Evolutionary conservation across 495 filamentous ascomycete genomes (phyloP).

Genomic region (Talaromyces wortmannii): DNA sequence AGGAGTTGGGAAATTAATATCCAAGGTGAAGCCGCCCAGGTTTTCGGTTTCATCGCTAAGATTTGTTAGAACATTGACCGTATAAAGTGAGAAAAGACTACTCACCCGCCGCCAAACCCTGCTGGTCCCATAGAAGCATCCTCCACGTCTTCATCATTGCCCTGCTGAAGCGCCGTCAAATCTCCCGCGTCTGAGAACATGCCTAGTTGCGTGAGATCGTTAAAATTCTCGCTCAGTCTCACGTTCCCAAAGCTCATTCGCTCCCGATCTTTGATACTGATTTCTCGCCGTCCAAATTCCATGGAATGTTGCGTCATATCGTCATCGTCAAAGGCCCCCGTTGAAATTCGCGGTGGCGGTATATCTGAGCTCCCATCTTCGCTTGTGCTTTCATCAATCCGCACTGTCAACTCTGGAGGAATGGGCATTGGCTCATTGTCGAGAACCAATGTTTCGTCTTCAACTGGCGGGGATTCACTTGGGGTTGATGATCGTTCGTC

Average conservation of each 20-base stretch:
- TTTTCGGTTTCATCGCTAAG: slow-evolving; percentile 41
- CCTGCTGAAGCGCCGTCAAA: slow-evolving; percentile 27
- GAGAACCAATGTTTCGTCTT: slow-evolving; percentile 44
- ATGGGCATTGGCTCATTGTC: slow-evolving; percentile 60
- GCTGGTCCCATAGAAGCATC: slow-evolving; percentile 26
- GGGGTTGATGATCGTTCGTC: slow-evolving; percentile 11
- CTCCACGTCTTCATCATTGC: slow-evolving; percentile 20
- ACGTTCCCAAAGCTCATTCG: slow-evolving; percentile 50
- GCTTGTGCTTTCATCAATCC: slow-evolving; percentile 48
- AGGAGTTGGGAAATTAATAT: slow-evolving; percentile 37
- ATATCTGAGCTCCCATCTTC: slow-evolving; percentile 50
- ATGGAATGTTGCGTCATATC: slow-evolving; percentile 62
- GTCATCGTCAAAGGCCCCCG: slow-evolving; percentile 59
- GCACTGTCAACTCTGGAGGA: slow-evolving; percentile 61
- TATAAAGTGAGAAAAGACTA: slow-evolving; percentile 2
- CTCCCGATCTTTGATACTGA: slow-evolving; percentile 43
- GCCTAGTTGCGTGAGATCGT: slow-evolving; percentile 38
- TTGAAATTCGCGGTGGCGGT: slow-evolving; percentile 49
- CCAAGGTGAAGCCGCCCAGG: slow-evolving; percentile 34
- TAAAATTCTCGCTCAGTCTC: slow-evolving; percentile 59
- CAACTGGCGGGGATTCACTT: slow-evolving; percentile 10
- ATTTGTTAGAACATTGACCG: slow-evolving; percentile 16
- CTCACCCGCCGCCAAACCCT: slow-evolving; percentile 38
- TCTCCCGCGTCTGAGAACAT: slow-evolving; percentile 43
- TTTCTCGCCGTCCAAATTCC: slow-evolving; percentile 59